Conservation (phyloP, 441 rosid genomes). For the Aleurites moluccanus region DNA sequence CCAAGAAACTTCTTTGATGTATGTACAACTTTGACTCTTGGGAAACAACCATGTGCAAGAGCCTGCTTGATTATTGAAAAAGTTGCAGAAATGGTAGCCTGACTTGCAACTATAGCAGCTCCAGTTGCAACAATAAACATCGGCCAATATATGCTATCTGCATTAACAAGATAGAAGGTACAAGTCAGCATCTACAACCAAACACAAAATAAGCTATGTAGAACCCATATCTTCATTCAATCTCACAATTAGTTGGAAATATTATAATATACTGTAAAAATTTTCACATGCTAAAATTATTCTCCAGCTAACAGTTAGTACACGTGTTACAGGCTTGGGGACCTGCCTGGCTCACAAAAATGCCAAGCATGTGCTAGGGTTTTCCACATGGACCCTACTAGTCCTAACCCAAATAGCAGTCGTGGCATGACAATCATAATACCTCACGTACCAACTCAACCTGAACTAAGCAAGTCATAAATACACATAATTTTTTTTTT, state of each 20-base stretch:
- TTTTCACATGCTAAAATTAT: not conserved
- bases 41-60: constrained; percentile 87
- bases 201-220: not conserved
- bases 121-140: constrained; percentile 84
- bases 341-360: not conserved
- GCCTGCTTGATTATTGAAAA: constrained; percentile 94
- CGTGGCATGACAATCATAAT: not conserved
- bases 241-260: not conserved
- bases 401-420: not conserved
- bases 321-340: not conserved
- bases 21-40: constrained; percentile 89
- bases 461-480: not conserved
- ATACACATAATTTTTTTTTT: too few relatives aligned
- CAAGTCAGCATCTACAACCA: not conserved
- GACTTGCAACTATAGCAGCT: constrained; percentile 94
- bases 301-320: not conserved
- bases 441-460: not conserved
- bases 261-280: not conserved
- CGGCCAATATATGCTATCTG: constrained; percentile 89
- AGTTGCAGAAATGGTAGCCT: constrained; percentile 91
- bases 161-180: not conserved
- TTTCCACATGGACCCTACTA: not conserved
- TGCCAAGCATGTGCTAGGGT: not conserved
- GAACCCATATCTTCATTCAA: not conserved
- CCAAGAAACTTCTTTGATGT: constrained; percentile 78